Conservation (phyloP, 2,329 filamentous ascomycete species). For the Zymoseptoria tritici region DNA sequence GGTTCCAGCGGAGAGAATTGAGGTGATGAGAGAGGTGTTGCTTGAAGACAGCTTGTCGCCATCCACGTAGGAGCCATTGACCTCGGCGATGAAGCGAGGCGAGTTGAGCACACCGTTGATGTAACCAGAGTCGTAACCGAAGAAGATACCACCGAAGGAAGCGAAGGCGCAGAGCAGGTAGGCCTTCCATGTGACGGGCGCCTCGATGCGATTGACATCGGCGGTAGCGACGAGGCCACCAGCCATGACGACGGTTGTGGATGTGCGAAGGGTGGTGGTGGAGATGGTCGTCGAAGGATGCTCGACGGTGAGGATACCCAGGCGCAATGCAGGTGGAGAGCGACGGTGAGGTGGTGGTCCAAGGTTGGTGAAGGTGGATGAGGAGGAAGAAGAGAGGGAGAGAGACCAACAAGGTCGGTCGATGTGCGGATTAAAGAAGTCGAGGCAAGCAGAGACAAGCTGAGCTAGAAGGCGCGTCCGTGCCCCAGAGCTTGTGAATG, state of each 20-base stretch:
- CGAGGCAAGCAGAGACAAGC: neutral
- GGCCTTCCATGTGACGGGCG: constrained; percentile 41
- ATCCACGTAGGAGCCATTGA: constrained; percentile 36
- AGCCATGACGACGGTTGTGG: neutral
- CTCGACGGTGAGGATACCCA: neutral
- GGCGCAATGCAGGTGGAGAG: neutral
- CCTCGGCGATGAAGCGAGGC: constrained; percentile 45
- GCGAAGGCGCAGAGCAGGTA: constrained; percentile 39
- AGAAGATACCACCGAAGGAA: constrained; percentile 57
- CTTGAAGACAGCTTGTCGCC: constrained; percentile 25
- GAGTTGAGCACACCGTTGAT: constrained; percentile 48
- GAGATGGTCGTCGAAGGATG: neutral
- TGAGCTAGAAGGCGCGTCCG: neutral
- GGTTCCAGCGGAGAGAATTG: constrained; percentile 63
- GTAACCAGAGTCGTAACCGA: constrained; percentile 72
- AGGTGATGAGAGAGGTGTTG: constrained; percentile 57
- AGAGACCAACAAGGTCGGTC: neutral
- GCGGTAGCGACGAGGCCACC: constrained; percentile 34
- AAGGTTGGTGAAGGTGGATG: neutral
- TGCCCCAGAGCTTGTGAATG: neutral
- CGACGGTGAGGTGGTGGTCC: neutral
- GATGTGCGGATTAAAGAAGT: neutral
- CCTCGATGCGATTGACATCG: constrained; percentile 48
- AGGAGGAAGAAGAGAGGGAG: neutral
- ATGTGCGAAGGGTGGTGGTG: neutral